Conservation (phyloP, 768 basidiomycete genomes). For the Hygrophoropsis aurantiaca region DNA sequence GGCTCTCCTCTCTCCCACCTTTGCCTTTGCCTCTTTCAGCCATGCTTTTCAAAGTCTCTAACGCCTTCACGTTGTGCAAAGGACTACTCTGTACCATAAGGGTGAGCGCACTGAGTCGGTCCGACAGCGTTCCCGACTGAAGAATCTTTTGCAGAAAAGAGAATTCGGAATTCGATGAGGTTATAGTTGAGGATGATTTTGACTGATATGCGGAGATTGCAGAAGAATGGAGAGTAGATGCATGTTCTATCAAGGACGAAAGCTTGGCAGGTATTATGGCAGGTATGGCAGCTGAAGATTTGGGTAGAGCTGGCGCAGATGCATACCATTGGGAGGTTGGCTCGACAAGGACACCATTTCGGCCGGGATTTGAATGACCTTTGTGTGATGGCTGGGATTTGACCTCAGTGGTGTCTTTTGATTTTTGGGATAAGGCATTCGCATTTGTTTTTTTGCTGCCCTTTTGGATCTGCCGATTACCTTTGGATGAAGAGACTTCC, state of each 20-base stretch:
- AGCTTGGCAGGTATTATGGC: constrained; percentile 45
- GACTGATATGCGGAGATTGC: constrained; percentile 48
- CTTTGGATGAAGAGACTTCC: constrained; percentile 15
- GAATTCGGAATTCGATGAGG: constrained; percentile 63
- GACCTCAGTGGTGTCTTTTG: not conserved
- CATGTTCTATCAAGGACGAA: constrained; percentile 43
- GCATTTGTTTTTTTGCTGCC: not conserved
- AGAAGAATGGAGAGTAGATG: constrained; percentile 44
- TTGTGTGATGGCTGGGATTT: constrained; percentile 10
- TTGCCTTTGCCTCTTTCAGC: constrained; percentile 77
- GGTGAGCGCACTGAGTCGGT: constrained; percentile 87
- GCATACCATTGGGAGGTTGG: constrained; percentile 56
- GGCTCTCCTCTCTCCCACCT: constrained; percentile 88
- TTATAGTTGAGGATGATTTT: constrained; percentile 45
- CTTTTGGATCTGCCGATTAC: constrained; percentile 3
- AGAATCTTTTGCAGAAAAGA: constrained; percentile 85
- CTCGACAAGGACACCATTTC: constrained; percentile 26
- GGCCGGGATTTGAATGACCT: constrained; percentile 3
- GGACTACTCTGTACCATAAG: constrained; percentile 88
- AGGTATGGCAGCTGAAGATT: constrained; percentile 25
- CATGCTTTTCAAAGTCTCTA: constrained; percentile 75
- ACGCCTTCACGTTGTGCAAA: constrained; percentile 77
- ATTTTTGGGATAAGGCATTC: not conserved
- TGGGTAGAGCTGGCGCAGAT: constrained; percentile 39
- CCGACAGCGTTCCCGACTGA: constrained; percentile 85